A percentile compares a stretch with the other conserved stretches of the same genome.
Evolutionary conservation across 306 rosid species (phyloP).

Genomic region (Chamaecrista fasciculata): DNA sequence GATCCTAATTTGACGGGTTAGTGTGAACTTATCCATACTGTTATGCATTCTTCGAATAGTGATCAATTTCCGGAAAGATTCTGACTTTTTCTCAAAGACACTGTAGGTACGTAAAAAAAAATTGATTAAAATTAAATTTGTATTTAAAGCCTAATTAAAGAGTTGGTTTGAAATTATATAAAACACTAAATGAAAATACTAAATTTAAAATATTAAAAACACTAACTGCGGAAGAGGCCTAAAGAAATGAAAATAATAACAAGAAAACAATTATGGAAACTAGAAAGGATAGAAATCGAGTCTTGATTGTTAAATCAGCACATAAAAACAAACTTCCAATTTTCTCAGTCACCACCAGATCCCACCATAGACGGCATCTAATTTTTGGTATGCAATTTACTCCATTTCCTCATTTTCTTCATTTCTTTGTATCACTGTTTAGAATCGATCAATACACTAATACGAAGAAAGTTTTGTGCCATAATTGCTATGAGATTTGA

Average conservation of each 20-base stretch:
- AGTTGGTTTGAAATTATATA: too few relatives aligned
- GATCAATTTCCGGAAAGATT: not conserved
- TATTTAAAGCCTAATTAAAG: too few relatives aligned
- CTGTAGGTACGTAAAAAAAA: too few relatives aligned
- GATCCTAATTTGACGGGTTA: not conserved
- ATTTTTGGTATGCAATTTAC: not conserved
- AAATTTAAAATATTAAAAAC: too few relatives aligned
- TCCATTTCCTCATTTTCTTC: not conserved
- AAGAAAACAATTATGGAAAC: too few relatives aligned
- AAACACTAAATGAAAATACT: too few relatives aligned
- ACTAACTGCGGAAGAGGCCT: too few relatives aligned
- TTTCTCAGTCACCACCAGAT: not conserved
- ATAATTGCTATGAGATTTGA: constrained; percentile 8
- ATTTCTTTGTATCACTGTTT: not conserved
- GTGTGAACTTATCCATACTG: not conserved
- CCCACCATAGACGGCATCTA: not conserved
- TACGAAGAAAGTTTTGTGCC: not conserved
- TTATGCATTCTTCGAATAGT: not conserved
- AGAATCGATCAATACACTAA: not conserved
- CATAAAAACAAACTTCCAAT: not conserved
- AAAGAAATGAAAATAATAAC: too few relatives aligned
- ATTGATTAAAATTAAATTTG: too few relatives aligned
- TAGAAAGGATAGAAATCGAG: too few relatives aligned
- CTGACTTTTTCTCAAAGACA: not conserved
- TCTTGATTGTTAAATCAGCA: too few relatives aligned